phyloP scores from a whole-genome alignment of 1,284 basidiomycete species.

The Xerocomus amazonicus region DNA sequence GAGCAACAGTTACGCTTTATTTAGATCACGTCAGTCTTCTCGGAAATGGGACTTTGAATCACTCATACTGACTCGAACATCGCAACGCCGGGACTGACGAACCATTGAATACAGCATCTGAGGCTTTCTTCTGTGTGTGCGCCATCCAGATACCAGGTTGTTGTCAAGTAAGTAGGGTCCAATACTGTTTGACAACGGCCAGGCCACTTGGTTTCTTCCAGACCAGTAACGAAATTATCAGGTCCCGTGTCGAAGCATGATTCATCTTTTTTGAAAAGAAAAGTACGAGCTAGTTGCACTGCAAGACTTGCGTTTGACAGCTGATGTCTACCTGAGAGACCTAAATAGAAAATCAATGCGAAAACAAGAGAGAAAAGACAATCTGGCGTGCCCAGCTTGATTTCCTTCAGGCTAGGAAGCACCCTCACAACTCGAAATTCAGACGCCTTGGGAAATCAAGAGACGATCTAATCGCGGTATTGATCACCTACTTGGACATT shows the following conservation, averaged over 20 bases:
- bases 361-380: not conserved
- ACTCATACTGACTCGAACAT: slow-evolving; percentile 33
- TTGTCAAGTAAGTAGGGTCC: slow-evolving; percentile 48
- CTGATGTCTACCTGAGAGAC: slow-evolving; percentile 89
- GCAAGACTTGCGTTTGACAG: slow-evolving; percentile 88
- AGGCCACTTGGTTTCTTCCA: slow-evolving; percentile 83
- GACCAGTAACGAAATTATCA: slow-evolving; percentile 53
- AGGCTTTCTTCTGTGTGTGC: slow-evolving; percentile 95
- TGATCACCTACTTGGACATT: slow-evolving; percentile 52
- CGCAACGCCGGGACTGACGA: slow-evolving; percentile 52
- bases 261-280: slow-evolving; percentile 42
- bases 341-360: slow-evolving; percentile 36
- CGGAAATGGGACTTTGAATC: not conserved
- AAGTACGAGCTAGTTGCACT: slow-evolving; percentile 68
- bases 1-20: slow-evolving; percentile 3
- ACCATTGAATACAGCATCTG: slow-evolving; percentile 87
- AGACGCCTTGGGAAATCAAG: slow-evolving; percentile 45
- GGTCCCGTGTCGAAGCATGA: slow-evolving; percentile 42
- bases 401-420: slow-evolving; percentile 43
- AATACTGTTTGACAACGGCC: slow-evolving; percentile 90
- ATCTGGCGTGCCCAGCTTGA: slow-evolving; percentile 59
- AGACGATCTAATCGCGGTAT: not conserved
- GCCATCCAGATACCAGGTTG: slow-evolving; percentile 92
- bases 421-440: slow-evolving; percentile 59
- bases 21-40: slow-evolving; percentile 7